Conservation (phyloP, 2,329 filamentous ascomycete species). For the Microcyclosporella mali region DNA sequence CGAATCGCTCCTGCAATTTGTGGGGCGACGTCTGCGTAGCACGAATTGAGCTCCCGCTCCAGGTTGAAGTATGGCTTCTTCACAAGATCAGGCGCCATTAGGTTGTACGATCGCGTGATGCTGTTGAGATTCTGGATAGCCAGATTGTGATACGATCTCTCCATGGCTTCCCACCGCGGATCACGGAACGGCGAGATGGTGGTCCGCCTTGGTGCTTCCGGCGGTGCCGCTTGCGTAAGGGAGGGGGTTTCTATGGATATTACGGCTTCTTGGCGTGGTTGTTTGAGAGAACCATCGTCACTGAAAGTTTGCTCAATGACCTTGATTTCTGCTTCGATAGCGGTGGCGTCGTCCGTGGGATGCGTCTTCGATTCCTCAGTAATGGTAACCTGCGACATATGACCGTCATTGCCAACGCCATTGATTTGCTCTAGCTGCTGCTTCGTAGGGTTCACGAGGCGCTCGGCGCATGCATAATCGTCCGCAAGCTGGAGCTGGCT, state of each 20-base stretch:
- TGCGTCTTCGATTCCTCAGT: conserved; percentile 38
- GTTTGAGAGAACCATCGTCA: conserved; percentile 23
- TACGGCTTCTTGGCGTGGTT: conserved; percentile 17
- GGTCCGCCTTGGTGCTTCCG: conserved; percentile 18
- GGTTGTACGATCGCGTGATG: conserved; percentile 81
- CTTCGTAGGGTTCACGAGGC: conserved; percentile 53
- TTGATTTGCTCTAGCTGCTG: conserved; percentile 40
- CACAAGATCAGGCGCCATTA: conserved; percentile 85
- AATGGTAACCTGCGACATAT: conserved; percentile 43
- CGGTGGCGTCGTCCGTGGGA: conserved; percentile 7
- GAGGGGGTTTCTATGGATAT: conserved; percentile 10
- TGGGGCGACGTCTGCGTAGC: conserved; percentile 82
- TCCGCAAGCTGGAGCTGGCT: conserved; percentile 66
- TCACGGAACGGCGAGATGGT: conserved; percentile 62
- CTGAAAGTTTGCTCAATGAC: conserved; percentile 33
- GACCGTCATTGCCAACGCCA: conserved; percentile 42
- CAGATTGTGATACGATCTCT: conserved; percentile 68
- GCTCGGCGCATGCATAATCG: conserved; percentile 70
- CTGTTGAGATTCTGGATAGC: conserved; percentile 72
- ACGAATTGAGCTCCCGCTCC: conserved; percentile 71
- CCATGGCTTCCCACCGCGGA: conserved; percentile 64
- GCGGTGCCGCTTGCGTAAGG: conserved; percentile 13
- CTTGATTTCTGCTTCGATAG: conserved; percentile 28
- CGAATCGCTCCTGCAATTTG: conserved; percentile 65
- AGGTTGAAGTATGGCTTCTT: conserved; percentile 89